A percentile compares a stretch with the other conserved stretches of the same genome.
phyloP scores from a whole-genome alignment of 2,329 filamentous ascomycete genomes.

The Zymoseptoria passerinii region DNA sequence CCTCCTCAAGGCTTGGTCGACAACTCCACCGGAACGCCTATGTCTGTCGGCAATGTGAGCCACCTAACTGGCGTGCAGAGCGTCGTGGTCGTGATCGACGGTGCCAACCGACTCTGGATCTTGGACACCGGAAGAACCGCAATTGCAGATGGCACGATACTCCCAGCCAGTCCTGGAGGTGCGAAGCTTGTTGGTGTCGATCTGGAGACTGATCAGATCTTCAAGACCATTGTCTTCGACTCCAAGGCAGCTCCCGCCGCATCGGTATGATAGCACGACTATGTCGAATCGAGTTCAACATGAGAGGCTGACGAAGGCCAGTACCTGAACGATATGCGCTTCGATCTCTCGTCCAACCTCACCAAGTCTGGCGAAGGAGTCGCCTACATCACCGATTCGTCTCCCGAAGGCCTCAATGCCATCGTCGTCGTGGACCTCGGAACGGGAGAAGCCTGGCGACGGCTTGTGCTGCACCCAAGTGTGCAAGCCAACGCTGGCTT shows the following conservation, averaged over 20 bases:
- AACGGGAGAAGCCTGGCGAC: conserved; percentile 43
- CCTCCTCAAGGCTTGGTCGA: background rate
- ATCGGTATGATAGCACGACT: conserved; percentile 16
- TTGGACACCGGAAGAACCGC: conserved; percentile 45
- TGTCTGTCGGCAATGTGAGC: conserved; percentile 15
- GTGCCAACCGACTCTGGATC: conserved; percentile 45
- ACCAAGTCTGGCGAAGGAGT: conserved; percentile 39
- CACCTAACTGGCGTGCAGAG: conserved; percentile 46
- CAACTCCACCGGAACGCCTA: background rate
- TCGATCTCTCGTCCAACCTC: conserved; percentile 41
- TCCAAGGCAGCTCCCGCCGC: conserved; percentile 39
- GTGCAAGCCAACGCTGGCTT: background rate
- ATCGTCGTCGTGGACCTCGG: conserved; percentile 45
- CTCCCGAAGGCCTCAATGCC: conserved; percentile 41
- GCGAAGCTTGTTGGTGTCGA: conserved; percentile 45
- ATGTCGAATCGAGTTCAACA: background rate
- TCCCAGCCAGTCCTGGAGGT: conserved; percentile 40
- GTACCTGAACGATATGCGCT: conserved; percentile 48
- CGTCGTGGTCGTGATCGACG: conserved; percentile 46
- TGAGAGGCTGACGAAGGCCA: background rate
- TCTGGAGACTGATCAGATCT: conserved; percentile 37
- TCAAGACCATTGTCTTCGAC: conserved; percentile 46
- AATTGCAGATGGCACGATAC: conserved; percentile 37
- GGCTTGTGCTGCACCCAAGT: conserved; percentile 35
- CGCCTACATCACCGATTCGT: conserved; percentile 48